Base-by-base conservation (phyloP, 176 grass and related monocot species). In the Saccharum spontaneum region DNA sequence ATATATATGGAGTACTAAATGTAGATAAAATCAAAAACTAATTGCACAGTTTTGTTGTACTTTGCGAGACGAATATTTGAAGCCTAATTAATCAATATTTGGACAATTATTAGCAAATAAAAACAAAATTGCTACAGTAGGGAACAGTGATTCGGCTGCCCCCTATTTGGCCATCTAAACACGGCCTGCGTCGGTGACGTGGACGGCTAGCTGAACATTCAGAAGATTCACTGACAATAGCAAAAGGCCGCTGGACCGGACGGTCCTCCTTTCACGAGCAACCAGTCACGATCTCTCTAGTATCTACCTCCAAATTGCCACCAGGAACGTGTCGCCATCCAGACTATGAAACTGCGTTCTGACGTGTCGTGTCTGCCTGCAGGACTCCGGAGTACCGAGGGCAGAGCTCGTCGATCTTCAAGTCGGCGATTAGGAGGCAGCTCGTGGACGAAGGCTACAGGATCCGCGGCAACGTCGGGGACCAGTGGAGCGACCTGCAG, bases 401-500 rank as follows among this genome's bases (percentile, higher is more conserved):
- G 28, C 86, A 90, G 83, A 80, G 91, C 54, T 94, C 93, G 18
- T 87, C 77, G 64, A 2, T 86, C 34, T 99, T 92, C 90, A 96
- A 99, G 77, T 96, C 97, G 20, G 76, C 90, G 5, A 94, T 96
- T 4, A 91, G 97, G 84, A 89, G 86, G 88, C 91, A 92, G 40
- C 86, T 99, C n/a, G 78, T 92, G 39, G 90, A 75, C 2, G 89
- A 94, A 59, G 97, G 93, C 2, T 99, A 92, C 78, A 81, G 88
- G 69, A 86, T 99, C 78, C 86, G 93, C 2, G 97, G 93, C 59
- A 99, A 99, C 62, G 86, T 96, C 55, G 97, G 97, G 3, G 93
- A 99, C 71, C 97, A 99, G 83, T 99, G 97, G 97, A 99, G 93
- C 80, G 91, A 98, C 78, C 79, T 99, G 65, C 81, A 81, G 73